Base-by-base conservation (phyloP, 257 asterid species). In the Solanum lycopersicoides region DNA sequence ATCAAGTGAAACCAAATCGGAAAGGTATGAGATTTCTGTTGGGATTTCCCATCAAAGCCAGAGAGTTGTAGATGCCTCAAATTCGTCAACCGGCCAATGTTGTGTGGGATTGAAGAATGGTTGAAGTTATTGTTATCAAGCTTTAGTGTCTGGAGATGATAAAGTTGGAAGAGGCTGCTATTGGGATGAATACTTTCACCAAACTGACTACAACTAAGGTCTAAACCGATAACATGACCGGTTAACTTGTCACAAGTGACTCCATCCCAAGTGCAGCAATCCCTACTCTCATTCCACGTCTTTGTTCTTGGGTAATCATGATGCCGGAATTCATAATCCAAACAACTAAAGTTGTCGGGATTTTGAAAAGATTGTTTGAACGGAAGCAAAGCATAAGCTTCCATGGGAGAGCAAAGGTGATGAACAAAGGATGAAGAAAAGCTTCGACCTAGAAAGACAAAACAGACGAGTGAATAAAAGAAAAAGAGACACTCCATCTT, bases 11-110 rank as follows among this genome's bases (percentile, higher is more conserved):
- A 39, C 53, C 32, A 74, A 74, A 74, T 39, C 12, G 6, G 50
- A 39, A 21, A 74, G 53, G 53, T 74, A 3, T 5, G 34, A 74
- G 21, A 39, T 74, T 12, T 74, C 82, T 37, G 18, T 18, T 73
- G 50, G 82, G 50, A 73, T 73, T 73, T 21, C 0, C 32, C 30
- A 0, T 0, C 0, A 37, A 73, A 20, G 5, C 0, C 0, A 12
- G 84, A 79, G 12, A 79, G 21, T 35, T 44, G 3, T 10, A 79
- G n/a, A 79, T 79, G 39, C 37, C 39, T 79, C 20, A 79, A 39
- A 30, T 18, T 79, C 14, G 1, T 13, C 39, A 50, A 79, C 1
- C 2, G 15, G 68, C 65, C n/a, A 45, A 53, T 42, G 25, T 2
- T 7, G 7, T 45, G 9, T 18, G 68, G 85, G 15, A 82, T 45